Evolutionary conservation across 495 filamentous ascomycete species (phyloP), one percentile per base, ranked within the genome.

Genomic region (Penicillium odoratum): DNA sequence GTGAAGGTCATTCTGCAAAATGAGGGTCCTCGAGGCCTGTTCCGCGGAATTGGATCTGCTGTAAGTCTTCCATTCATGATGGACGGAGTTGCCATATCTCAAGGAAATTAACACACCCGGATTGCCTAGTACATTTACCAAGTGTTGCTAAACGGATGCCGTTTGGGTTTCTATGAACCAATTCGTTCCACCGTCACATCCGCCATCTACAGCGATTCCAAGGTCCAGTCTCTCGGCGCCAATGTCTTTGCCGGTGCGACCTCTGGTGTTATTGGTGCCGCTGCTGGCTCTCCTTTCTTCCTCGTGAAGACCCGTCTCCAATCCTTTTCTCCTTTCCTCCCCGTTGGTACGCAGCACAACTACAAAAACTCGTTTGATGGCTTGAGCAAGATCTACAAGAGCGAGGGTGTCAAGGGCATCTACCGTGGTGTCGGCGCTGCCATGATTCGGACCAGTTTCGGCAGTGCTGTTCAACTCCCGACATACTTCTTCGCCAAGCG

Each of bases 401-500:
- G 72, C 1, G 94, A 98, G 70, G 95, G 94, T 1, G 65, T 95
- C 29, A 77, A 75, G 34, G 94, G 94, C 2, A 69, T 97, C 33
- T 99, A 97, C 65, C 80, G 94, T 34, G 94, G 94, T 47, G 88
- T 97, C 0, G 88, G 85, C 0, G 93, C 94, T 5, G 93, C 94
- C n/a, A 97, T 97, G 91, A 88, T 99, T 48, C 79, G 94, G 36
- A 99, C 94, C 0, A 93, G 94, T 26, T 97, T 97, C 69, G 94
- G 94, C 16, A 93, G 88, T 73, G 89, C 89, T 45, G 94, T 98
- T 47, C 94, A 99, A 75, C 80, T 99, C 48, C 94, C 94, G 4
- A 99, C 95, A 21, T 99, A 99, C 68, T 98, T 97, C 80, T 94
- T 98, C 68, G 94, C 93, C 0, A 99, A 99, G 81, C 79, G 94